A percentile compares a stretch with the other conserved stretches of the same genome.
These are phyloP conservation scores for Lactarius deliciosus DNA, from an alignment of 768 basidiomycete species.

Conservation along the genomic window DNA sequence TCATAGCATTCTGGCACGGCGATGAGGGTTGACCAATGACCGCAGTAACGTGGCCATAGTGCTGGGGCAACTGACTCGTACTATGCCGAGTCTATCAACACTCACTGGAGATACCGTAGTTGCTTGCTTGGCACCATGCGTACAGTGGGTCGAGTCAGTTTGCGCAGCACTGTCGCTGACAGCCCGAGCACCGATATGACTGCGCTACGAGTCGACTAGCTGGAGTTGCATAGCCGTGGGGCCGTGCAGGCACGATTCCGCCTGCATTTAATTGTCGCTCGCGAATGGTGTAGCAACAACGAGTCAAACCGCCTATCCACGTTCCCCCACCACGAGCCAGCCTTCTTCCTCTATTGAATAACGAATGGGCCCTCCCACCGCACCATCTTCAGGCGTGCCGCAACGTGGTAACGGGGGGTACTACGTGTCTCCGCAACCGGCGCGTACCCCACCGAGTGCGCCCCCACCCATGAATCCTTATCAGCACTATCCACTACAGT, in stretches of 20 bases:
- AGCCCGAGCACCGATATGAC: not conserved
- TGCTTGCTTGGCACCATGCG: not conserved
- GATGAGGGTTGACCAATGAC: not conserved
- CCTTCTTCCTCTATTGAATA: not conserved
- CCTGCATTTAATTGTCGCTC: not conserved
- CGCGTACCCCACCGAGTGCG: not conserved
- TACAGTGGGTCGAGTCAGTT: conserved; percentile 17
- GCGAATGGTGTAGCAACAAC: not conserved
- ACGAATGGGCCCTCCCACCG: conserved; percentile 19
- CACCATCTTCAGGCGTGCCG: conserved; percentile 18
- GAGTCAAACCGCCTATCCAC: conserved; percentile 5
- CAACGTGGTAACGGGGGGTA: conserved; percentile 12
- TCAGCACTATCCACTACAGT: not conserved
- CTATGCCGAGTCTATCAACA: too few species aligned
- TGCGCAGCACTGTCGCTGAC: not conserved
- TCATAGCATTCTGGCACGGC: not conserved
- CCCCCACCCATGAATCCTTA: not conserved
- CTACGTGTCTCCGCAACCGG: conserved; percentile 1
- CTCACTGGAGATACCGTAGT: not conserved
- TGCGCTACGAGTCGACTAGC: not conserved
- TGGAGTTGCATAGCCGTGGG: not conserved
- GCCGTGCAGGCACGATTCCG: not conserved
- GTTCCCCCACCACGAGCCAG: not conserved
- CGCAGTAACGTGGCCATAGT: not conserved
- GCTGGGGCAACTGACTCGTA: not conserved